phyloP scores from a whole-genome alignment of 2,329 filamentous ascomycete genomes.

The Sporothrix curviconia region DNA sequence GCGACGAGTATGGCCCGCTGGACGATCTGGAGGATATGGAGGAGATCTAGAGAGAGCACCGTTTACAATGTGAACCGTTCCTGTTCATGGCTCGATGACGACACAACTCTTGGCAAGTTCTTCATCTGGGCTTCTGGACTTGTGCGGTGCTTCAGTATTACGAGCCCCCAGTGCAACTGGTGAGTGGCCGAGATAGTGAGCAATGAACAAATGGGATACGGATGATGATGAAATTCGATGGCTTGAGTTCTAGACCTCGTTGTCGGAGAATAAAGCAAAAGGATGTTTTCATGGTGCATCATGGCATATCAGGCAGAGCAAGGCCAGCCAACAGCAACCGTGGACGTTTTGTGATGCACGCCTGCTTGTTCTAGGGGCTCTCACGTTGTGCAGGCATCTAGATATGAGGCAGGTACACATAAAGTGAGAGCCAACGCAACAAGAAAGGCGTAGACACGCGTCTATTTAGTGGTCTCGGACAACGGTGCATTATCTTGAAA shows the following conservation, averaged over 20 bases:
- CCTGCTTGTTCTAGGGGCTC: too few relatives aligned
- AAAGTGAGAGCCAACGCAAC: neutral
- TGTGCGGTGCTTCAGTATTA: too few relatives aligned
- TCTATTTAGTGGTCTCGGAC: neutral
- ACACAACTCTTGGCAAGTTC: too few relatives aligned
- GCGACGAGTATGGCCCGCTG: conserved; percentile 59
- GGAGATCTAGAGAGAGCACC: conserved; percentile 64
- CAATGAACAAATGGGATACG: too few relatives aligned
- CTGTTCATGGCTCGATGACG: too few relatives aligned
- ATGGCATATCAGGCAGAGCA: neutral
- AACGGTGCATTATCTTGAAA: neutral
- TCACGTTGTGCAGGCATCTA: too few relatives aligned
- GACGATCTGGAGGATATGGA: conserved; percentile 74
- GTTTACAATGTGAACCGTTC: too few relatives aligned
- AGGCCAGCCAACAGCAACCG: neutral
- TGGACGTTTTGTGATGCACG: neutral
- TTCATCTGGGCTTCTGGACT: too few relatives aligned
- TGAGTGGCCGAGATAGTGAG: too few relatives aligned
- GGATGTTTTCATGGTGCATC: neutral
- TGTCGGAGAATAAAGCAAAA: neutral
- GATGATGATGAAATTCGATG: neutral
- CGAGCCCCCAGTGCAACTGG: too few relatives aligned
- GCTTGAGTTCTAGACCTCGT: neutral
- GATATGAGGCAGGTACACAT: too few relatives aligned
- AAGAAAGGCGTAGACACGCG: neutral